These are phyloP conservation scores for Ziziphus jujuba DNA, from an alignment of 306 rosid genomes.

Conservation along the genomic window DNA sequence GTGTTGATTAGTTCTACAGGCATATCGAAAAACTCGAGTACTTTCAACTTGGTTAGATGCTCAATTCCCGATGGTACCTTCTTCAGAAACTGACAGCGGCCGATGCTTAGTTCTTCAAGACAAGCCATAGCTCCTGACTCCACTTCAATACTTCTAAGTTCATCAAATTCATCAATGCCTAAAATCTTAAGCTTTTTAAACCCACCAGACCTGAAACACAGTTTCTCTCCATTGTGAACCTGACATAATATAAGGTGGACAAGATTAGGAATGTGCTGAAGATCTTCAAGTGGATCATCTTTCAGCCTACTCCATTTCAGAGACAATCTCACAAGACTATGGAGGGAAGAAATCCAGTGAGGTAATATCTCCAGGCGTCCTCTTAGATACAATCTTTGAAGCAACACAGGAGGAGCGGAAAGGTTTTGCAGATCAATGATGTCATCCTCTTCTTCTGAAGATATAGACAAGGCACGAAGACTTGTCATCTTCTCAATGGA, in stretches of 20 bases:
- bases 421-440: slow-evolving; percentile 35
- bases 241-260: slow-evolving; percentile 32
- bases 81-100: slow-evolving; percentile 23
- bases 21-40: slow-evolving; percentile 35
- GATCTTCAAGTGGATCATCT: slow-evolving; percentile 38
- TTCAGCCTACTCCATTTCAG: slow-evolving; percentile 36
- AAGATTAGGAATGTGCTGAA: slow-evolving; percentile 34
- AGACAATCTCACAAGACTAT: slow-evolving; percentile 28
- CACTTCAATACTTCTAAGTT: slow-evolving; percentile 19
- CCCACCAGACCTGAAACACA: slow-evolving; percentile 30
- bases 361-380: slow-evolving; percentile 43
- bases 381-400: slow-evolving; percentile 37
- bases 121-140: slow-evolving; percentile 27
- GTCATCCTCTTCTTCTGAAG: slow-evolving; percentile 26
- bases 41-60: slow-evolving; percentile 25
- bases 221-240: slow-evolving; percentile 16
- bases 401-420: slow-evolving; percentile 35
- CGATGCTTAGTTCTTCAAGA: slow-evolving; percentile 28
- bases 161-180: slow-evolving; percentile 26
- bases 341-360: slow-evolving; percentile 41
- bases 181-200: slow-evolving; percentile 33
- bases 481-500: slow-evolving; percentile 28
- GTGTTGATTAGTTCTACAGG: slow-evolving; percentile 28
- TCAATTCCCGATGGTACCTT: slow-evolving; percentile 37
- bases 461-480: slow-evolving; percentile 34